A percentile compares a stretch with the other conserved stretches of the same genome.
Evolutionary conservation across 1,139 yeast genomes (phyloP).

Genomic region (Pichia cactophila): DNA sequence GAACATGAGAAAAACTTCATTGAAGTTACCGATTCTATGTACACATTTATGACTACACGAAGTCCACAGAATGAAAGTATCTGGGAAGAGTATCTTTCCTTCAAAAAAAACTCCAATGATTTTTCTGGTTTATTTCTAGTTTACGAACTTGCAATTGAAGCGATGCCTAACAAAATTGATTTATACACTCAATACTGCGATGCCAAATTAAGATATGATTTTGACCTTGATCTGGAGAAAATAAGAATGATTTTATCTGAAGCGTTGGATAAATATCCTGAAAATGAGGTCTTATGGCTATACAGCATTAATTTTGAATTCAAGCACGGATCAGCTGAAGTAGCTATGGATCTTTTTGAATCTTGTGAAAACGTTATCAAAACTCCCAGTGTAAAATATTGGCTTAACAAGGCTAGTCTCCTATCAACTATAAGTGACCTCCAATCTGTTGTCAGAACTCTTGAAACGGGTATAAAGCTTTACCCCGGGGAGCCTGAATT

Average conservation of each 20-base stretch:
- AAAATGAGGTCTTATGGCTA: slow-evolving; percentile 55
- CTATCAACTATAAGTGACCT: slow-evolving; percentile 35
- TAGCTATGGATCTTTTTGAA: slow-evolving; percentile 39
- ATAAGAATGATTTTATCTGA: slow-evolving; percentile 48
- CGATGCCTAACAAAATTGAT: slow-evolving; percentile 42
- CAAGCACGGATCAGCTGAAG: slow-evolving; percentile 33
- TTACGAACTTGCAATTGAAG: slow-evolving; percentile 44
- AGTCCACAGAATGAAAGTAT: slow-evolving; percentile 42
- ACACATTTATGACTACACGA: slow-evolving; percentile 38
- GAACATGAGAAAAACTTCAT: slow-evolving; percentile 29
- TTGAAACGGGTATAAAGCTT: slow-evolving; percentile 38
- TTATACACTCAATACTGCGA: slow-evolving; percentile 67
- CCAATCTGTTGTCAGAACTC: slow-evolving; percentile 34
- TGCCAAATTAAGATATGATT: slow-evolving; percentile 46
- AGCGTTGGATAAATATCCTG: slow-evolving; percentile 39
- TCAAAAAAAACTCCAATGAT: slow-evolving; percentile 33
- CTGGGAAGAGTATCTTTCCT: slow-evolving; percentile 49
- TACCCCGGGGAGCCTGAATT: slow-evolving; percentile 46
- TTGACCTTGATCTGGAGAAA: slow-evolving; percentile 34
- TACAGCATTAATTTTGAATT: slow-evolving; percentile 63
- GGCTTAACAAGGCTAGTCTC: slow-evolving; percentile 58
- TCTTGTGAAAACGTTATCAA: slow-evolving; percentile 30
- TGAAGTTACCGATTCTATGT: slow-evolving; percentile 40
- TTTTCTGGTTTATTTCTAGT: slow-evolving; percentile 32
- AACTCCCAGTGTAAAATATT: slow-evolving; percentile 40